These are phyloP conservation scores for Grosmannia serpens DNA, from an alignment of 2,329 filamentous ascomycete genomes.

Conservation along the genomic window DNA sequence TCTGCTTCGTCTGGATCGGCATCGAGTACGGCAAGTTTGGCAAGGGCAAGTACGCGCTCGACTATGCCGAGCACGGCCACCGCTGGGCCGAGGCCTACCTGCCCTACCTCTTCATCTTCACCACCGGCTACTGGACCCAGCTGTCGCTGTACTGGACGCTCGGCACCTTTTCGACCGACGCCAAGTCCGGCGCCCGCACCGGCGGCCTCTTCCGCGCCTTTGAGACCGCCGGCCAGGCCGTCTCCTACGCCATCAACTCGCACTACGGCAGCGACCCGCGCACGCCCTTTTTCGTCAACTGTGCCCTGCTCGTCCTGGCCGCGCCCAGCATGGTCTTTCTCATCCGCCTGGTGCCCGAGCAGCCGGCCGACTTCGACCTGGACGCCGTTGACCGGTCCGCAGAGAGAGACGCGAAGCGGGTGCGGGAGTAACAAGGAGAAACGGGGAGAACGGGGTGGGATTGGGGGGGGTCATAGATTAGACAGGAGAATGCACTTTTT, in stretches of 20 bases:
- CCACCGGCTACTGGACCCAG: neutral
- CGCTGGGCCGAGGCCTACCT: conserved; percentile 1
- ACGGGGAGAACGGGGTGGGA: too few relatives aligned
- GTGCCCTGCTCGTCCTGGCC: neutral
- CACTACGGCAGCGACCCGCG: conserved; percentile 1
- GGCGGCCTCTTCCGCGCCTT: conserved; percentile 3
- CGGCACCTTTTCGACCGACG: conserved; percentile 1
- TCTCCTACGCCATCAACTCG: conserved; percentile 4
- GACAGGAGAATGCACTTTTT: too few relatives aligned
- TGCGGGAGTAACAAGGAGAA: neutral
- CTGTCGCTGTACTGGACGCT: conserved; percentile 4
- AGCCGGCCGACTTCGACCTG: conserved; percentile 1
- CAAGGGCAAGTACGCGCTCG: neutral
- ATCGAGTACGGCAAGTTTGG: neutral
- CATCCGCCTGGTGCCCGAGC: conserved; percentile 1
- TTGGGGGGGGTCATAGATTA: too few relatives aligned
- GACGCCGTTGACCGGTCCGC: neutral
- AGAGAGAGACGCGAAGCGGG: neutral
- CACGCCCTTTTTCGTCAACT: conserved; percentile 1
- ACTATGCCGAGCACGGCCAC: neutral
- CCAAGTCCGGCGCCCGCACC: neutral
- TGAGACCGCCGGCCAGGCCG: conserved; percentile 4
- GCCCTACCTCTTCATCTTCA: conserved; percentile 1
- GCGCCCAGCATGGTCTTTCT: neutral
- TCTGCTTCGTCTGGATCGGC: neutral